Evolutionary conservation across 208 protist species (phyloP).

Genomic region (Trichomonas vaginalis): DNA sequence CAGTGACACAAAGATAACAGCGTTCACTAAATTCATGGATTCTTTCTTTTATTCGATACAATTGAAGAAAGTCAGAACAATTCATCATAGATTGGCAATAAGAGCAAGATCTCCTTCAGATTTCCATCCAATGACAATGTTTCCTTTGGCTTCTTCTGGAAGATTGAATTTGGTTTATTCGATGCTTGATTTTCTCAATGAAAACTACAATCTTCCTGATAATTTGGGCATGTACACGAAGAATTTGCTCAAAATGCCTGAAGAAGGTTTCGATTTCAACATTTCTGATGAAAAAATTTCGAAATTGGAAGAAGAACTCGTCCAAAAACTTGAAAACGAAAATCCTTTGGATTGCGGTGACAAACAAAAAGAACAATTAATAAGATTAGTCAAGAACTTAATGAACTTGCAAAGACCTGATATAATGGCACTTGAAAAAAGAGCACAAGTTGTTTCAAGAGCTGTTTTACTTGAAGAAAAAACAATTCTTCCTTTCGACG

Average conservation of each 20-base stretch:
- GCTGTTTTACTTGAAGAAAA: background rate
- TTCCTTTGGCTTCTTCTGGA: background rate
- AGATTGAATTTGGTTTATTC: background rate
- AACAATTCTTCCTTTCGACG: background rate
- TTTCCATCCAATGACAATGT: background rate
- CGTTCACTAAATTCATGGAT: slow-evolving; percentile 15
- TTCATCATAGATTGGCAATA: background rate
- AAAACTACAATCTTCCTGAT: background rate
- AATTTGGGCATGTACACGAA: background rate
- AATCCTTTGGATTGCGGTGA: background rate
- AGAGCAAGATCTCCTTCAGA: background rate
- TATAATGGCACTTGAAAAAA: background rate
- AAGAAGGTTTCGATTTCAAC: background rate
- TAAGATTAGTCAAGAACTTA: background rate
- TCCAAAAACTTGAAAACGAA: background rate
- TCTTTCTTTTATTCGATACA: background rate
- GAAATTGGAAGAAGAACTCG: background rate
- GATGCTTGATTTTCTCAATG: background rate
- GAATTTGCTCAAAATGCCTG: background rate
- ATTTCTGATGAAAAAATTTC: background rate
- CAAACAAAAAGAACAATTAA: background rate
- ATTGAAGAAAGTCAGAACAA: background rate
- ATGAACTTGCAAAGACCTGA: background rate
- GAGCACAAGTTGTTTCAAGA: background rate
- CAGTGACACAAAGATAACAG: background rate